phyloP scores from a whole-genome alignment of 306 rosid species.

The Cercis canadensis region DNA sequence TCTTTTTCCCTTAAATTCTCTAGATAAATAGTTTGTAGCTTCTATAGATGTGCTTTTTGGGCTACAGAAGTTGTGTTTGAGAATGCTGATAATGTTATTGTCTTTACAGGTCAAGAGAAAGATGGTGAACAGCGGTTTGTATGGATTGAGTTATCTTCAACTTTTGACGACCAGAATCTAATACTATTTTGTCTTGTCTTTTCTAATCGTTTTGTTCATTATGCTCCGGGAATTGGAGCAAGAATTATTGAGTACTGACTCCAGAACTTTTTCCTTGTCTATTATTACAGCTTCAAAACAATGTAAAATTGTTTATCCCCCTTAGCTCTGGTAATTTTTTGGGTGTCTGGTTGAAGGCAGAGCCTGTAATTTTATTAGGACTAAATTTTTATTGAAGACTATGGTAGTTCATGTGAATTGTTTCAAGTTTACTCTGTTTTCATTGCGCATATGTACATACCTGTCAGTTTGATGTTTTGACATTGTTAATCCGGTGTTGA shows the following conservation, averaged over 20 bases:
- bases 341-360: conserved; percentile 55
- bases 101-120: conserved; percentile 49
- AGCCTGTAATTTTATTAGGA: conserved; percentile 63
- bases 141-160: conserved; percentile 53
- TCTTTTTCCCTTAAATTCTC: not conserved
- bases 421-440: conserved; percentile 14
- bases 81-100: conserved; percentile 33
- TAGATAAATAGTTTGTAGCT: not conserved
- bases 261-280: conserved; percentile 51
- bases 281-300: conserved; percentile 45
- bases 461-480: conserved; percentile 1
- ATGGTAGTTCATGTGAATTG: conserved; percentile 44
- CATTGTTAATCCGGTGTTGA: conserved; percentile 1
- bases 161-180: conserved; percentile 54
- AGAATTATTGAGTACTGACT: conserved; percentile 55
- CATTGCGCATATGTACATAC: not conserved
- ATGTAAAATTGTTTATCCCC: conserved; percentile 45
- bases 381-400: conserved; percentile 44
- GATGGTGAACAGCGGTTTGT: conserved; percentile 54
- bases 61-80: not conserved
- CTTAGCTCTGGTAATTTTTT: conserved; percentile 37
- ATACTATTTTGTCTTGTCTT: conserved; percentile 48
- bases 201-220: conserved; percentile 53
- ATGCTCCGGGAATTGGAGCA: conserved; percentile 55
- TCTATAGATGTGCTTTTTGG: not conserved